Conservation (phyloP, 805 yeast genomes). For the Saccharomycopsis sp. region DNA sequence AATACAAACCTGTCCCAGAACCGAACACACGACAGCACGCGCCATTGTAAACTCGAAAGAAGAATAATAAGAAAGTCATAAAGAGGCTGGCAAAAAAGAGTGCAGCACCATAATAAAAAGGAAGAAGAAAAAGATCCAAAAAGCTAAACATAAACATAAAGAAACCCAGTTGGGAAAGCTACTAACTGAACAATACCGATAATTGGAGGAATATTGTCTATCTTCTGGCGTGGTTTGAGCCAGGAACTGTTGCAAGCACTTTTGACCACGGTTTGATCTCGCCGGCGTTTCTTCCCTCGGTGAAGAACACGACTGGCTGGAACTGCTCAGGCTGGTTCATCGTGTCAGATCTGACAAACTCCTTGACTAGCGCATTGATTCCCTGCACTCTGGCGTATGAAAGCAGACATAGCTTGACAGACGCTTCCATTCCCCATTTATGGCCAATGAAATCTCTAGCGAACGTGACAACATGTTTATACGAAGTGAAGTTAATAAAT, state of each 20-base stretch:
- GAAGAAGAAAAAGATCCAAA: not conserved
- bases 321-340: constrained; percentile 42
- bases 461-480: constrained; percentile 38
- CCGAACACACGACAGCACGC: not conserved
- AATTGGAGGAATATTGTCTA: not conserved
- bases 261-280: not conserved
- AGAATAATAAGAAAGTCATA: no score
- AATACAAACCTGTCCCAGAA: not conserved
- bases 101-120: no score
- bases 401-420: constrained; percentile 44
- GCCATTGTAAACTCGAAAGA: not conserved
- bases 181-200: not conserved
- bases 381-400: constrained; percentile 50
- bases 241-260: not conserved
- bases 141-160: not conserved
- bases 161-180: not conserved
- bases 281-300: constrained; percentile 31
- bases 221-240: not conserved
- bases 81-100: no score
- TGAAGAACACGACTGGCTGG: constrained; percentile 41
- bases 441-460: constrained; percentile 41
- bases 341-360: constrained; percentile 44
- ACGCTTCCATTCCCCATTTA: constrained; percentile 41
- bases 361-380: constrained; percentile 35
- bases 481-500: constrained; percentile 41